Conservation (phyloP, 129 eudicot species). For the Glebionis coronaria region DNA sequence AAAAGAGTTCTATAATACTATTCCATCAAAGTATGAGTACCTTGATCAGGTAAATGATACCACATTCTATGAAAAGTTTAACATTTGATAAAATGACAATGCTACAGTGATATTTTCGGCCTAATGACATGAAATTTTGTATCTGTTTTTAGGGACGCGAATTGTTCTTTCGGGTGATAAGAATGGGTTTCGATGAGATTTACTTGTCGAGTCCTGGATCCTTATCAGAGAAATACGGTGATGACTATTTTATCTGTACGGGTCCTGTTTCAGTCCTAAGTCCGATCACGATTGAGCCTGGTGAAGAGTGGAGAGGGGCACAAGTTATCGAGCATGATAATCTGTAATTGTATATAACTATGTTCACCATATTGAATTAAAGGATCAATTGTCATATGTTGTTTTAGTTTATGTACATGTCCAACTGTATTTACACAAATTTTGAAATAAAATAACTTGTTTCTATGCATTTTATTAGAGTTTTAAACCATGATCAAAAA, state of each 20-base stretch:
- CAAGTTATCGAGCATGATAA: constrained; percentile 91
- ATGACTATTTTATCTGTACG: constrained; percentile 74
- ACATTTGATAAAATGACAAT: not conserved
- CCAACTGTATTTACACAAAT: too few relatives aligned
- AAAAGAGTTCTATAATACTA: constrained; percentile 47
- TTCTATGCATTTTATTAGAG: too few relatives aligned
- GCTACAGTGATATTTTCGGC: not conserved
- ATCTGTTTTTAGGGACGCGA: constrained; percentile 56
- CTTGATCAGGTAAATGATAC: constrained; percentile 67
- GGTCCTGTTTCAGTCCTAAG: constrained; percentile 82
- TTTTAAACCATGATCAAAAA: too few relatives aligned
- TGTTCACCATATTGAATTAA: not conserved
- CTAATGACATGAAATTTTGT: not conserved
- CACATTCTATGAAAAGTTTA: not conserved
- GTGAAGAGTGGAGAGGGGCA: constrained; percentile 95
- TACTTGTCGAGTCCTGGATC: constrained; percentile 88
- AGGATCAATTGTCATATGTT: not conserved
- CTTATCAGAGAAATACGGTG: constrained; percentile 54
- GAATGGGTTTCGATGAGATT: constrained; percentile 85
- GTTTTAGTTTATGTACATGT: too few relatives aligned
- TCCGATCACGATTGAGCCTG: constrained; percentile 75
- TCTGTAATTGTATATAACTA: constrained; percentile 37
- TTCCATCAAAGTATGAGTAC: constrained; percentile 83
- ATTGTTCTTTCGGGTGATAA: constrained; percentile 67
- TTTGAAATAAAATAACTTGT: too few relatives aligned